Evolutionary conservation across 768 basidiomycete genomes (phyloP), one percentile per base, ranked within the genome.

Genomic region (Lepiota subincarnata): DNA sequence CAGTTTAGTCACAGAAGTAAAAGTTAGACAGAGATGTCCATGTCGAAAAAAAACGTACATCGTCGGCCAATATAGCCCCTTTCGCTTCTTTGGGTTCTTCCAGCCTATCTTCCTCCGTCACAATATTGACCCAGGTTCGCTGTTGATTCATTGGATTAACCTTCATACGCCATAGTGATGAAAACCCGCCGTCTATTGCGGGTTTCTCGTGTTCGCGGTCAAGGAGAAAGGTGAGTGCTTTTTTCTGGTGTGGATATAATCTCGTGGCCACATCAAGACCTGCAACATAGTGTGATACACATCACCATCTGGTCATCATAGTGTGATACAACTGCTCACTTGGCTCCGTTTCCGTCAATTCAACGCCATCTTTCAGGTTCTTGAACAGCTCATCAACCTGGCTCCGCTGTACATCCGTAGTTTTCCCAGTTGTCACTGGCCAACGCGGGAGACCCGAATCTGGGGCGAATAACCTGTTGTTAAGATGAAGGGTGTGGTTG

Each of bases 231-330:
- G 96, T 93, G 16, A 99, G 77, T 19, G 96, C 97, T 68, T 96
- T 96, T 72, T 94, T 96, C 72, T 99, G 97, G 75, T 99, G 97
- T 16, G 96, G 92, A 70, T 98, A 99, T 6, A 99, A 75, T 43
- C 72, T 78, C 18, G 97, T 97, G 35, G 86, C 87, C 50, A 99
- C 82, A 61, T 88, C 84, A 49, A 75, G 63, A 46, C 72, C 87
- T 89, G 31, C 36, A 38, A 50, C 52, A 56, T 16, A 42, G 49
- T 44, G 24, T 55, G 52, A 63, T 57, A 57, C 22, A 28, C 47
- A 47, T 12, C 36, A 44, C 40, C 38, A 47, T 18, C 28, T 35
- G 6, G 2, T 19, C 22, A 45, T 35, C 45, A 43, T 20, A 46
- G 45, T 31, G 24, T 57, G 50, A 55, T 58, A 47, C 59, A 59